Percentiles rank a stretch among this genome's conserved stretches.
Evolutionary conservation across 208 protist species (phyloP).

Genomic region (Crithidia bombi): DNA sequence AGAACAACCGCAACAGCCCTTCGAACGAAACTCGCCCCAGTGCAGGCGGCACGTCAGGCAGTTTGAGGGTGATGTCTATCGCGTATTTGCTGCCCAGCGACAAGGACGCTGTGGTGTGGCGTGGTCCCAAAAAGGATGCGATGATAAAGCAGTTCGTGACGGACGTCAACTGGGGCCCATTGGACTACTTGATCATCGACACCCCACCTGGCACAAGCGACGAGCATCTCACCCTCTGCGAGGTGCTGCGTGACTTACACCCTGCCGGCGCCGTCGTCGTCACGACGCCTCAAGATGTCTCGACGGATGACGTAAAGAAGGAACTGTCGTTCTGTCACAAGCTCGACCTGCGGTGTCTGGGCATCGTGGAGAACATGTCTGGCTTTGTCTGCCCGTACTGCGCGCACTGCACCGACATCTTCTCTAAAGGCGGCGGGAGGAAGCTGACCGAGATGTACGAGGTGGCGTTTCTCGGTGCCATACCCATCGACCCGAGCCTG

Average conservation of each 20-base stretch:
- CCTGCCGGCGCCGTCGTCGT: slow-evolving; percentile 86
- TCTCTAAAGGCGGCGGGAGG: slow-evolving; percentile 80
- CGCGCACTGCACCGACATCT: slow-evolving; percentile 88
- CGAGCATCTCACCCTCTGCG: slow-evolving; percentile 91
- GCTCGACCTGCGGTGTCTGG: slow-evolving; percentile 83
- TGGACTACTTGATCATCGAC: slow-evolving; percentile 94
- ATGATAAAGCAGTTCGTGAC: slow-evolving; percentile 94
- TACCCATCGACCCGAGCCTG: slow-evolving; percentile 83
- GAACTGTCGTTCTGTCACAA: slow-evolving; percentile 92
- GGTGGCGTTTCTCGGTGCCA: slow-evolving; percentile 79
- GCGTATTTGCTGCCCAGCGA: slow-evolving; percentile 96
- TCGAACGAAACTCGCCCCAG: no score
- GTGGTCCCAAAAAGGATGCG: slow-evolving; percentile 92
- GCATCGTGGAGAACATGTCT: slow-evolving; percentile 95
- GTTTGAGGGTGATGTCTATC: slow-evolving; percentile 96
- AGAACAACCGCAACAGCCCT: background rate
- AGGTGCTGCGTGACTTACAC: slow-evolving; percentile 68
- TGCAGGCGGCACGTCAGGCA: background rate
- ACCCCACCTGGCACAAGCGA: slow-evolving; percentile 94
- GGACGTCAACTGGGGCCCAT: slow-evolving; percentile 86
- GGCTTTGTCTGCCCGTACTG: slow-evolving; percentile 94
- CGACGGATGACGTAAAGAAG: slow-evolving; percentile 92
- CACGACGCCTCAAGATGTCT: slow-evolving; percentile 91
- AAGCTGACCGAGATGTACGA: slow-evolving; percentile 81
- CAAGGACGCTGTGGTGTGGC: slow-evolving; percentile 98